Evolutionary conservation across 495 filamentous ascomycete genomes (phyloP).

Genomic region (Margaritispora aquatica): DNA sequence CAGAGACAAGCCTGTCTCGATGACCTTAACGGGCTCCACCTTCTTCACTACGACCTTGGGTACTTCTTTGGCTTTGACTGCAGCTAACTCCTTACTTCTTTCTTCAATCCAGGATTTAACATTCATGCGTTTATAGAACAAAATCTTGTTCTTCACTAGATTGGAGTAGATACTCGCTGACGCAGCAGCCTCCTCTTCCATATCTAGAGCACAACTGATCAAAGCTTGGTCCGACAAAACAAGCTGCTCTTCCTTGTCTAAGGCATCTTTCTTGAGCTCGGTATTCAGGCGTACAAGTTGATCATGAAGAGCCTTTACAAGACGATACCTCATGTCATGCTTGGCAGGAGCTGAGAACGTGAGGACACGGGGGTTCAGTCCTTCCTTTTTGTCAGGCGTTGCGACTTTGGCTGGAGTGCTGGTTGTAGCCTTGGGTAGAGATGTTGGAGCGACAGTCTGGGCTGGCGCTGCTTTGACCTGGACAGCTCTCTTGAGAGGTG

Average conservation of each 20-base stretch:
- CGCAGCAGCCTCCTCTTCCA: constrained; percentile 73
- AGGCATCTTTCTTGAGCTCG: constrained; percentile 46
- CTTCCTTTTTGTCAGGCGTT: constrained; percentile 28
- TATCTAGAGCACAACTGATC: constrained; percentile 71
- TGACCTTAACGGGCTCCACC: constrained; percentile 28
- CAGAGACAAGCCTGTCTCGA: constrained; percentile 61
- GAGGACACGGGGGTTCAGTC: constrained; percentile 77
- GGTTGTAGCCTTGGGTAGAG: background rate
- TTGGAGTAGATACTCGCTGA: constrained; percentile 69
- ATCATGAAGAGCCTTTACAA: constrained; percentile 67
- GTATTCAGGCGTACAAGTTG: constrained; percentile 69
- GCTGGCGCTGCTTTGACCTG: background rate
- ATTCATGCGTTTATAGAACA: constrained; percentile 65
- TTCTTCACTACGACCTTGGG: constrained; percentile 14
- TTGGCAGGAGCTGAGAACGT: constrained; percentile 56
- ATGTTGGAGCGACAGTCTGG: background rate
- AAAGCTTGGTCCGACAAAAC: constrained; percentile 62
- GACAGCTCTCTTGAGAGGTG: constrained; percentile 26
- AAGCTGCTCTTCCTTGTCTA: constrained; percentile 33
- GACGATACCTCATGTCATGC: constrained; percentile 59
- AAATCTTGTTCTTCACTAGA: constrained; percentile 71
- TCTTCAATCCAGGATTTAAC: constrained; percentile 58
- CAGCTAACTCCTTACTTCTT: constrained; percentile 25
- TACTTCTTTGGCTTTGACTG: constrained; percentile 22
- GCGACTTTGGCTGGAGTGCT: constrained; percentile 3